Percentiles rank a stretch among this genome's conserved stretches.
Conservation (phyloP, 768 basidiomycete species). For the Rhizopogon vinicolor region DNA sequence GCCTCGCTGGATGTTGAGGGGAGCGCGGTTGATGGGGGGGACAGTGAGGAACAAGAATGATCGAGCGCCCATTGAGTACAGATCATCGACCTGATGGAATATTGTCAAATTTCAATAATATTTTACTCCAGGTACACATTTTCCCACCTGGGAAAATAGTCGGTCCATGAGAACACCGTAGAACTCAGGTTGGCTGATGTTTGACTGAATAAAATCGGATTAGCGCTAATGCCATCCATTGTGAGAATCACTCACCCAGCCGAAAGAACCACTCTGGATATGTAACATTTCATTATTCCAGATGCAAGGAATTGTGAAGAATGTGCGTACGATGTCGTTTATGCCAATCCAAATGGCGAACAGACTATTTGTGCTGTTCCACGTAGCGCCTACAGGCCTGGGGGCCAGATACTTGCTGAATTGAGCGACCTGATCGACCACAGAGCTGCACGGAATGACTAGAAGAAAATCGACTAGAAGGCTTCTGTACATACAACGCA, state of each 20-base stretch:
- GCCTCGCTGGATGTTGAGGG: slow-evolving; percentile 44
- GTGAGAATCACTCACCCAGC: slow-evolving; percentile 13
- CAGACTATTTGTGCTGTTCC: slow-evolving; percentile 52
- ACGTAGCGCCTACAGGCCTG: slow-evolving; percentile 48
- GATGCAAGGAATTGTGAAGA: neutral
- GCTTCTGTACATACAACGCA: slow-evolving; percentile 42
- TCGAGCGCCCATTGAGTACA: slow-evolving; percentile 42
- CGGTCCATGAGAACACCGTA: slow-evolving; percentile 19
- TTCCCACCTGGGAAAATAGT: slow-evolving; percentile 23
- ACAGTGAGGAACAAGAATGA: slow-evolving; percentile 63
- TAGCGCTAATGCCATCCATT: neutral
- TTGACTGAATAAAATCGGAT: slow-evolving; percentile 11
- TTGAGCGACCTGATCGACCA: slow-evolving; percentile 54
- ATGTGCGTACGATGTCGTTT: slow-evolving; percentile 48
- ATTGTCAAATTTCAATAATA: neutral
- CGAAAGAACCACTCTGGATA: slow-evolving; percentile 2
- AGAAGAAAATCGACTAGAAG: neutral
- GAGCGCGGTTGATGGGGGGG: slow-evolving; percentile 52
- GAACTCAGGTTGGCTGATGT: slow-evolving; percentile 18
- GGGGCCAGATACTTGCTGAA: slow-evolving; percentile 44
- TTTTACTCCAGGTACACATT: neutral
- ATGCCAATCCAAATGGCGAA: slow-evolving; percentile 73
- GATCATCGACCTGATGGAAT: slow-evolving; percentile 11
- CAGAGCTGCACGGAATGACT: slow-evolving; percentile 10
- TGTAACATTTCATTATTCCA: neutral